Conservation (phyloP, 192 early-diverging fungal species). For the Podila minutissima region DNA sequence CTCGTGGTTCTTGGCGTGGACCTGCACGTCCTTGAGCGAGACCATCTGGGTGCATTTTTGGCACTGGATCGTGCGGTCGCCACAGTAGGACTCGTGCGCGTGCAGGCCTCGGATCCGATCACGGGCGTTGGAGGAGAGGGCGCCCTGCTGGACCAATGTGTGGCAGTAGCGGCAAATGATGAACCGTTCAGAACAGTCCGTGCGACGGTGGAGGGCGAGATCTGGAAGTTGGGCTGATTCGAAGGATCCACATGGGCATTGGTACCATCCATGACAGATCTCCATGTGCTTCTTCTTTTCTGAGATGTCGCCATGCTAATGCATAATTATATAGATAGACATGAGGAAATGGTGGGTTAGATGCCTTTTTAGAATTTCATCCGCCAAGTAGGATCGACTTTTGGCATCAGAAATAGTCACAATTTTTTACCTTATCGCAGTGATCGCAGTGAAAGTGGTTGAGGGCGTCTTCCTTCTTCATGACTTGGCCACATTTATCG, state of each 20-base stretch:
- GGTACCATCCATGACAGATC: constrained; percentile 65
- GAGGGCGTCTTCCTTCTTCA: constrained; percentile 72
- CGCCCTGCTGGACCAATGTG: constrained; percentile 73
- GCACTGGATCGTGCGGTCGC: constrained; percentile 84
- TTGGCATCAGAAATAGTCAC: not conserved
- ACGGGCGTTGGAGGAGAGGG: constrained; percentile 56
- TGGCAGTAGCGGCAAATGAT: constrained; percentile 90
- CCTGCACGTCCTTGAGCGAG: constrained; percentile 80
- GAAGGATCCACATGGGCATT: constrained; percentile 69
- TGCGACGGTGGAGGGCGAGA: constrained; percentile 74
- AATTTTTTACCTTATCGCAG: constrained; percentile 59
- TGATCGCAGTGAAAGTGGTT: constrained; percentile 88
- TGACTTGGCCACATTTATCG: constrained; percentile 66
- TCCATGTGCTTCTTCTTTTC: constrained; percentile 75
- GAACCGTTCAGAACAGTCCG: constrained; percentile 73
- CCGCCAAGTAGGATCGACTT: too few species aligned
- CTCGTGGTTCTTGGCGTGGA: constrained; percentile 79
- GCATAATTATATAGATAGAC: not conserved
- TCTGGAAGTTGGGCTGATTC: constrained; percentile 50
- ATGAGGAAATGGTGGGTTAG: not conserved
- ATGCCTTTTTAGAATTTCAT: not conserved
- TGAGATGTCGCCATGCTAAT: constrained; percentile 51
- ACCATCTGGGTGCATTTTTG: constrained; percentile 78
- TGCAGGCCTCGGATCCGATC: constrained; percentile 72
- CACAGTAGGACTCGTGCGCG: constrained; percentile 88